Evolutionary conservation across 2,329 filamentous ascomycete species (phyloP).

Genomic region (Ophiostoma quercus): DNA sequence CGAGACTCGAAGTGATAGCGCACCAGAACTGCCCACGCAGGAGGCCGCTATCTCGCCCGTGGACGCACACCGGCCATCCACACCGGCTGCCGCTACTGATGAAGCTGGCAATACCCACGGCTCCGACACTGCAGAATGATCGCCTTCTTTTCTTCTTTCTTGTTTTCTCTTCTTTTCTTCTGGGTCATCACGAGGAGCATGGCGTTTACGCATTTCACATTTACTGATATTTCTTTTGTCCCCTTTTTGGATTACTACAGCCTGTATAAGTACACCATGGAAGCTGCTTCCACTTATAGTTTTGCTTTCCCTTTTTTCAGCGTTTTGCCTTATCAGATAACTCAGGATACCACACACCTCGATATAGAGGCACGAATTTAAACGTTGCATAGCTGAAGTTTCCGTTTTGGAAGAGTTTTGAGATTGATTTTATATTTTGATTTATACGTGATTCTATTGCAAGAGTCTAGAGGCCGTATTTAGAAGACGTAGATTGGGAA

Average conservation of each 20-base stretch:
- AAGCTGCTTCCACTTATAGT: neutral
- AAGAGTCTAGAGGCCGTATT: neutral
- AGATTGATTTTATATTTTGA: neutral
- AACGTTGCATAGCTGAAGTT: neutral
- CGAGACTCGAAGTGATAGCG: constrained; percentile 19
- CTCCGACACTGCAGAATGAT: neutral
- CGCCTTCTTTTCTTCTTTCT: neutral
- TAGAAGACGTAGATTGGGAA: neutral
- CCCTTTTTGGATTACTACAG: neutral
- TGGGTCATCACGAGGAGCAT: neutral
- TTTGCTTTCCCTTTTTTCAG: neutral
- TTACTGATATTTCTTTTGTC: constrained; percentile 11
- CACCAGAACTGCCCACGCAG: constrained; percentile 8
- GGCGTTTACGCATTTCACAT: neutral
- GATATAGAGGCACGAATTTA: constrained; percentile 17
- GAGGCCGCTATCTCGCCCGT: neutral
- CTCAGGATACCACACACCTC: constrained; percentile 17
- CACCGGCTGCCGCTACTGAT: neutral
- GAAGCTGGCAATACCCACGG: neutral
- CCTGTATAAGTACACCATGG: neutral
- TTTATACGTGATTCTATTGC: neutral
- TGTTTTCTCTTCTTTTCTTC: neutral
- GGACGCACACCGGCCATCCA: neutral
- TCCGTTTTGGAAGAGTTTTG: neutral
- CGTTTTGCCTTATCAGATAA: constrained; percentile 15